Evolutionary conservation across 1,284 basidiomycete genomes (phyloP).

Genomic region (Cryptococcus wingfieldii): DNA sequence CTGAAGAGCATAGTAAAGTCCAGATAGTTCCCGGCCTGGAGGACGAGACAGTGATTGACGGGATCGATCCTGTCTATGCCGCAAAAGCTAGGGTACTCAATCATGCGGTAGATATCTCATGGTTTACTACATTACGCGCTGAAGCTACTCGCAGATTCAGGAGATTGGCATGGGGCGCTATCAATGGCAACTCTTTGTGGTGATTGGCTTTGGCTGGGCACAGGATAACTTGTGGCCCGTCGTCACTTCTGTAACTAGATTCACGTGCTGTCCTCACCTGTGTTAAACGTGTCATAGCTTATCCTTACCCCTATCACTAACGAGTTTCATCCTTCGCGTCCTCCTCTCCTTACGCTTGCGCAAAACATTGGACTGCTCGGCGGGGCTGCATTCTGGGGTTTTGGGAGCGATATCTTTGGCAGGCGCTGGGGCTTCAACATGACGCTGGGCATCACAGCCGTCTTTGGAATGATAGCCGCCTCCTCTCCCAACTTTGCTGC

Average conservation of each 20-base stretch:
- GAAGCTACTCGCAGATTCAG: constrained; percentile 19
- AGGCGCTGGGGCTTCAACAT: constrained; percentile 59
- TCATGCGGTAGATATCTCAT: constrained; percentile 20
- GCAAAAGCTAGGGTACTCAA: constrained; percentile 42
- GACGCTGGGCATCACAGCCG: constrained; percentile 58
- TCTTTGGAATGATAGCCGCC: constrained; percentile 60
- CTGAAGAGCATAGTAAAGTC: neutral
- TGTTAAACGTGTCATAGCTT: neutral
- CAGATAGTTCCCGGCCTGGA: neutral
- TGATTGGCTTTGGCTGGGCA: constrained; percentile 52
- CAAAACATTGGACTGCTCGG: constrained; percentile 38
- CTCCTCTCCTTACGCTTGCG: constrained; percentile 27
- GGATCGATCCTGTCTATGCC: constrained; percentile 37
- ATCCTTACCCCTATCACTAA: constrained; percentile 54
- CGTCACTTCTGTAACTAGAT: constrained; percentile 15
- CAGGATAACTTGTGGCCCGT: constrained; percentile 49
- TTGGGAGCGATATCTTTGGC: constrained; percentile 50
- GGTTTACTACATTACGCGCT: neutral
- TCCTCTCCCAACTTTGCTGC: constrained; percentile 56
- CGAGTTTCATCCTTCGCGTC: constrained; percentile 44
- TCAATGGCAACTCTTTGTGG: constrained; percentile 58
- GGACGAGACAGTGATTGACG: constrained; percentile 24
- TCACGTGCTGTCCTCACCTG: too few species aligned
- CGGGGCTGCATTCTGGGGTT: constrained; percentile 52
- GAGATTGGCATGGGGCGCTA: constrained; percentile 62